Evolutionary conservation across 805 yeast species (phyloP).

Genomic region (Suhomyces prunicola): DNA sequence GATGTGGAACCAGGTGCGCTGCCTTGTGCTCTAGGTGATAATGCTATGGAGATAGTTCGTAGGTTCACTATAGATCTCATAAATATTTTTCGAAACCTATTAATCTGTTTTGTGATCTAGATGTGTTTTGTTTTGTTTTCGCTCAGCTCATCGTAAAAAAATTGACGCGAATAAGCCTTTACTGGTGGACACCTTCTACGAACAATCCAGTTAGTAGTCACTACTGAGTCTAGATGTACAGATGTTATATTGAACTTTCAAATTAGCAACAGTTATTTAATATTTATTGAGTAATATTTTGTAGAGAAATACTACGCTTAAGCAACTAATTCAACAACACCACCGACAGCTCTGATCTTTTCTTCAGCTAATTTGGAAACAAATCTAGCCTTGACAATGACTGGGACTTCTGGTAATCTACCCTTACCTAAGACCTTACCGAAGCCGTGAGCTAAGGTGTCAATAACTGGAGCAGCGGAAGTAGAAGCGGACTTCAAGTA

Average conservation of each 20-base stretch:
- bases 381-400: slow-evolving; percentile 98
- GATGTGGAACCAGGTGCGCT: neutral
- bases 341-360: slow-evolving; percentile 99
- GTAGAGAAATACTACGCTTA: slow-evolving; percentile 40
- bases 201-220: neutral
- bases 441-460: slow-evolving; percentile 99
- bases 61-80: neutral
- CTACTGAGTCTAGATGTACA: neutral
- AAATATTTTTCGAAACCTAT: neutral
- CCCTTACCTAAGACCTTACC: slow-evolving; percentile 99
- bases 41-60: neutral
- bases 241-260: neutral
- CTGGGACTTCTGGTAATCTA: slow-evolving; percentile 95
- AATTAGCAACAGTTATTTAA: slow-evolving; percentile 5
- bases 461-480: slow-evolving; percentile 97
- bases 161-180: neutral
- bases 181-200: neutral
- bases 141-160: neutral
- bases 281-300: slow-evolving; percentile 2
- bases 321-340: slow-evolving; percentile 99
- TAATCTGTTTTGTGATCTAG: neutral
- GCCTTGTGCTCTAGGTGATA: neutral
- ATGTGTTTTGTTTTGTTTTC: neutral
- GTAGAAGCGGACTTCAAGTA: slow-evolving; percentile 80
- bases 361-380: slow-evolving; percentile 99